Conservation (phyloP, 179 eudicot genomes). For the Heliamphora pulchella region DNA sequence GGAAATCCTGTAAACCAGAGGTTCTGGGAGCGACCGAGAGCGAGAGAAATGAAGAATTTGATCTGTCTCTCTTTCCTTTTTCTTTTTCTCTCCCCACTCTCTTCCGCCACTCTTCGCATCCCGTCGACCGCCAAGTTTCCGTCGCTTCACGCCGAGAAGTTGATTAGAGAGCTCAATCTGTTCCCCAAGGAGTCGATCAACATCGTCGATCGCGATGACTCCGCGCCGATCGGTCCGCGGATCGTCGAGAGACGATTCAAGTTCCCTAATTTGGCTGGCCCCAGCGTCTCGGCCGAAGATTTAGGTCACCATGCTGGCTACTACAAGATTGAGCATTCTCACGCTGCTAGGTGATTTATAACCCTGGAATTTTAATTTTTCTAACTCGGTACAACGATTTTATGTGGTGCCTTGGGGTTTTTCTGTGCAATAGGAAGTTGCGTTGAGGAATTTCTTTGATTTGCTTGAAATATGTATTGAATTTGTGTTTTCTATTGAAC, state of each 20-base stretch:
- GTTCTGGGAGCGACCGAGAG: neutral
- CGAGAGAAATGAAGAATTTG: constrained; percentile 25
- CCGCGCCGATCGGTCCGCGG: constrained; percentile 16
- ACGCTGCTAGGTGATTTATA: constrained; percentile 41
- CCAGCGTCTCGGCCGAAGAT: constrained; percentile 39
- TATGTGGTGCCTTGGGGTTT: neutral
- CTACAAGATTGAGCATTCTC: constrained; percentile 47
- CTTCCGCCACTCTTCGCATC: constrained; percentile 24
- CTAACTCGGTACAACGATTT: neutral
- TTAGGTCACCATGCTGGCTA: constrained; percentile 74
- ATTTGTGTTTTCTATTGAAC: neutral
- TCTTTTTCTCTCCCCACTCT: constrained; percentile 26
- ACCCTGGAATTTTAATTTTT: neutral
- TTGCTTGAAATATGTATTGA: neutral
- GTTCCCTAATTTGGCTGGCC: constrained; percentile 39
- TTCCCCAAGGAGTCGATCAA: constrained; percentile 55
- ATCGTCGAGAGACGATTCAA: constrained; percentile 48
- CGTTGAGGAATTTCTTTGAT: neutral
- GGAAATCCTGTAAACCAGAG: neutral
- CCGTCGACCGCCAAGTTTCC: constrained; percentile 29
- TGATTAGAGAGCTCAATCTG: constrained; percentile 61
- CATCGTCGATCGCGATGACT: constrained; percentile 18
- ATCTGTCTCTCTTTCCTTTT: constrained; percentile 22
- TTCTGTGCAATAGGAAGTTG: neutral
- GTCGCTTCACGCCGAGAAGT: constrained; percentile 32